Percentiles rank a stretch among this genome's conserved stretches.
phyloP scores from a whole-genome alignment of 331 rosid genomes.

The Phaseolus coccineus region DNA sequence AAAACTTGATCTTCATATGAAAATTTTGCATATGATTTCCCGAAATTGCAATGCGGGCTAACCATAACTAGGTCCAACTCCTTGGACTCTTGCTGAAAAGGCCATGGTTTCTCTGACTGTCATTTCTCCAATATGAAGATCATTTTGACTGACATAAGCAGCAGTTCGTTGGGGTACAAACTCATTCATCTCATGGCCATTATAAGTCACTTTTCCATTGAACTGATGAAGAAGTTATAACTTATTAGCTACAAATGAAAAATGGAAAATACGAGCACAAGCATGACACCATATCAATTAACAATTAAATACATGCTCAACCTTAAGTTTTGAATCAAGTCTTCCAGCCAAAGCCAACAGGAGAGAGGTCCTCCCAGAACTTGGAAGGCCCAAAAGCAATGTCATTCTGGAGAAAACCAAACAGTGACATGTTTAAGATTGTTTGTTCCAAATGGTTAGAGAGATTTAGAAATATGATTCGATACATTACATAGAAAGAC shows the following conservation, averaged over 20 bases:
- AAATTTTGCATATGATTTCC: background rate
- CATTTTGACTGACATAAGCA: conserved; percentile 54
- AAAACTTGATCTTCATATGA: conserved; percentile 23
- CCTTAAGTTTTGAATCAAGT: conserved; percentile 42
- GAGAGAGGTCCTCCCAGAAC: conserved; percentile 51
- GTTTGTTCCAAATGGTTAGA: background rate
- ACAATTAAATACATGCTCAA: background rate
- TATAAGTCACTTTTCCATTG: conserved; percentile 44
- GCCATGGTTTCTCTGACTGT: conserved; percentile 70
- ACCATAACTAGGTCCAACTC: conserved; percentile 47
- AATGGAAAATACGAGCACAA: background rate
- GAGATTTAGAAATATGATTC: no score
- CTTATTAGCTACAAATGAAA: conserved; percentile 1
- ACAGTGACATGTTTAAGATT: background rate
- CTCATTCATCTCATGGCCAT: conserved; percentile 49
- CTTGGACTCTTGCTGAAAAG: conserved; percentile 49
- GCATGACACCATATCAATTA: background rate
- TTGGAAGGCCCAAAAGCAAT: conserved; percentile 53
- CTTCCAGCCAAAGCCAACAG: conserved; percentile 41
- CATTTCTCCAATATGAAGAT: conserved; percentile 59
- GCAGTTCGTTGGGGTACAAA: conserved; percentile 53
- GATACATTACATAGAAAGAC: no score
- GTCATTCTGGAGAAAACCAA: conserved; percentile 40
- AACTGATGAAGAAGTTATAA: conserved; percentile 39
- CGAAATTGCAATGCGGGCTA: background rate